A percentile compares a stretch with the other conserved stretches of the same genome.
Conservation (phyloP, 1,284 basidiomycete genomes). For the Leccinum pachyderme region DNA sequence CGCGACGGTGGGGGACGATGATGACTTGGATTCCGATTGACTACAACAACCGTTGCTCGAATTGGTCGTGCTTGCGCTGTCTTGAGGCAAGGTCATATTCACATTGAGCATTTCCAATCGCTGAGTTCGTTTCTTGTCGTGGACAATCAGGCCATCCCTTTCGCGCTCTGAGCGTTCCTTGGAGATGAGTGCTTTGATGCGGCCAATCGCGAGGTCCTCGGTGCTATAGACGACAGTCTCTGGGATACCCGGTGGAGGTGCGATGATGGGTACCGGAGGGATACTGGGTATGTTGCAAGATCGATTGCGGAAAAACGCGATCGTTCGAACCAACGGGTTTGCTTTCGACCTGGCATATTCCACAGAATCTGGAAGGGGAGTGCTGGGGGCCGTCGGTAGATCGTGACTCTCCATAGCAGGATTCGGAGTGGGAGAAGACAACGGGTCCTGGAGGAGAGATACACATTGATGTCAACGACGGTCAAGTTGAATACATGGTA, state of each 20-base stretch:
- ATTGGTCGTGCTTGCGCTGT: slow-evolving; percentile 11
- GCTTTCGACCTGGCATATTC: slow-evolving; percentile 25
- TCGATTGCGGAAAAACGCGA: slow-evolving; percentile 6
- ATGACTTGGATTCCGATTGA: slow-evolving; percentile 25
- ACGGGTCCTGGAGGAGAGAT: slow-evolving; percentile 11
- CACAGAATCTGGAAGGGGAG: slow-evolving; percentile 28
- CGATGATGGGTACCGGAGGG: slow-evolving; percentile 48
- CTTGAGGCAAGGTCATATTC: background rate
- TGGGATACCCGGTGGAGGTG: slow-evolving; percentile 42
- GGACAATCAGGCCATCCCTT: slow-evolving; percentile 31
- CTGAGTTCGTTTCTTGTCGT: slow-evolving; percentile 14
- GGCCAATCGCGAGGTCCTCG: slow-evolving; percentile 43
- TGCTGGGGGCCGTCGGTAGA: slow-evolving; percentile 23
- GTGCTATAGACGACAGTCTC: slow-evolving; percentile 32
- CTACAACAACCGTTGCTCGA: slow-evolving; percentile 10
- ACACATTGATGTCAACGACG: background rate
- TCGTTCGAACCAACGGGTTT: slow-evolving; percentile 27
- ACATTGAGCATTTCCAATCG: background rate
- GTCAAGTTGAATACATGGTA: background rate
- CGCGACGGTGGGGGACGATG: slow-evolving; percentile 12
- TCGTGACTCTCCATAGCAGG: background rate
- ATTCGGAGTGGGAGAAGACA: background rate
- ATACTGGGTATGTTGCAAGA: slow-evolving; percentile 12
- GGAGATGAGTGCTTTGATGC: slow-evolving; percentile 41
- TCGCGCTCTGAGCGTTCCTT: slow-evolving; percentile 40